A percentile compares a stretch with the other conserved stretches of the same genome.
Conservation (phyloP, 1,284 basidiomycete genomes). For the Heliocybe sulcata region DNA sequence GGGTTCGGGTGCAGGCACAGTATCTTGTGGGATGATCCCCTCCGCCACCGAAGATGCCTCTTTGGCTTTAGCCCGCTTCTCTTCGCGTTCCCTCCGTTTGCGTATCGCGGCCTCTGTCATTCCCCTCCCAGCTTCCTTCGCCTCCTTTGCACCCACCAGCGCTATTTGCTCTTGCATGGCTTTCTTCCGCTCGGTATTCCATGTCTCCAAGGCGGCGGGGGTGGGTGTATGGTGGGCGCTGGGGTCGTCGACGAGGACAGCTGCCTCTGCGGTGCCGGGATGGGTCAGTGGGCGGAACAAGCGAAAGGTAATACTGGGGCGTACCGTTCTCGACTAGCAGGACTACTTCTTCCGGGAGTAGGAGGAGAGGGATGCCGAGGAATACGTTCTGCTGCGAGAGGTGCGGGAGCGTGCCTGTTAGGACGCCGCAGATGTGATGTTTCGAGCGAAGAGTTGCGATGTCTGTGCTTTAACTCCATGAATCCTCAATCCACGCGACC, state of each 20-base stretch:
- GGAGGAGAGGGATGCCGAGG: slow-evolving; percentile 81
- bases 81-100: slow-evolving; percentile 68
- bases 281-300: background rate
- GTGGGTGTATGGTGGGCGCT: slow-evolving; percentile 56
- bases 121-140: slow-evolving; percentile 33
- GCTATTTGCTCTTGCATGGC: slow-evolving; percentile 39
- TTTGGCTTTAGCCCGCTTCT: slow-evolving; percentile 33
- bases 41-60: slow-evolving; percentile 7
- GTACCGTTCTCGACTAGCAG: slow-evolving; percentile 77
- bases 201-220: slow-evolving; percentile 40
- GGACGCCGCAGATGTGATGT: slow-evolving; percentile 79
- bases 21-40: background rate
- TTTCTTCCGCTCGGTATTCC: slow-evolving; percentile 43
- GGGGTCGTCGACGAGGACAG: slow-evolving; percentile 73
- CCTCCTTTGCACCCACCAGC: slow-evolving; percentile 34
- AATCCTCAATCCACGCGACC: slow-evolving; percentile 8
- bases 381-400: slow-evolving; percentile 97
- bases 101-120: slow-evolving; percentile 50
- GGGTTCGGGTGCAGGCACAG: slow-evolving; percentile 9
- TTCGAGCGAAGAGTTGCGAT: slow-evolving; percentile 71
- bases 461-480: slow-evolving; percentile 56
- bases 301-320: slow-evolving; percentile 11
- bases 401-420: slow-evolving; percentile 90
- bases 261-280: slow-evolving; percentile 46
- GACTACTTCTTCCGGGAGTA: slow-evolving; percentile 91